Evolutionary conservation across 2,329 filamentous ascomycete genomes (phyloP), one percentile per base, ranked within the genome.

Genomic region (Colletotrichum viniferum): DNA sequence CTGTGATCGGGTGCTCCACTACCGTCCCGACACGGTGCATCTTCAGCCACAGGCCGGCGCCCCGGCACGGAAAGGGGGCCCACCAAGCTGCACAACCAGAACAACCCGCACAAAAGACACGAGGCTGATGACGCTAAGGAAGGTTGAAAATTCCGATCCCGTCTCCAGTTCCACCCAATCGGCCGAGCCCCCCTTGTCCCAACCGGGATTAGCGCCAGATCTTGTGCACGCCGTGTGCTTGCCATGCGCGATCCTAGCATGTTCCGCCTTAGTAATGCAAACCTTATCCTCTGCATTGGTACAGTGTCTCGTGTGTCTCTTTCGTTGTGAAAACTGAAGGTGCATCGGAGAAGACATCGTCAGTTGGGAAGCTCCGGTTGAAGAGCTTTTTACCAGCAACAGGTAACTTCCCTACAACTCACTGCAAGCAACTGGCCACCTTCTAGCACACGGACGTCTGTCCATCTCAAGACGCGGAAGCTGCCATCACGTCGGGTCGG

Each of bases 271-370:
- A 68, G 69, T 73, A 75, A 75, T 75, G 73, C 73, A 75, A 75
- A 75, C 73, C 73, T 75, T 75, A 73, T 75, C 73, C 73, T 64
- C 48, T 73, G 69, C 73, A 73, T 75, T 69, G 73, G 73, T 55
- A 73, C 73, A 68, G 34, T 73, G 62, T 66, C 32, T 55, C 56
- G 55, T 62, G 55, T 66, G 58, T 18, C 24, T 55, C 16, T 24
- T 32, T 26, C 65, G 7, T 24, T 55, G 58, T 58, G 16, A 36
- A 36, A 48, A 21, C 2, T 38, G 58, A n/a, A 60, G 13, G 28
- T 16, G 24, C 66, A 60, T 1, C 30, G 56, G 56, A 62, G 32
- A 4, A 55, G 56, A 26, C 24, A 52, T 30, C 36, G 36, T 48
- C 62, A 48, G 38, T 34, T 24, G 13, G 30, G 28, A 36, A 32